Percentiles rank a stretch among this genome's conserved stretches.
Conservation (phyloP, 305 asterid genomes). For the Fraxinus dipetala region DNA sequence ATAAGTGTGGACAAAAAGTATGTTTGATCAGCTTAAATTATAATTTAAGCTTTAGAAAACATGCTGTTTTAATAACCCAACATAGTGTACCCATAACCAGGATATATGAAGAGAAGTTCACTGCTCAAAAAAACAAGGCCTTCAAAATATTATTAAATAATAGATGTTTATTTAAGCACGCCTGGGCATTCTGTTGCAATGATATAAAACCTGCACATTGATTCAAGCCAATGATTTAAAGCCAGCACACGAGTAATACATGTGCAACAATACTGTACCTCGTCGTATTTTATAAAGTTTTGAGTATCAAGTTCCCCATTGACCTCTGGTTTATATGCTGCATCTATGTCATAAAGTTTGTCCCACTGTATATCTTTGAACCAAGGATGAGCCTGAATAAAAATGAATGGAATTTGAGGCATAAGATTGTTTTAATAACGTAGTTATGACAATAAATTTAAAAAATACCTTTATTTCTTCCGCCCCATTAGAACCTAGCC, state of each 20-base stretch:
- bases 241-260: not conserved
- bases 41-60: not conserved
- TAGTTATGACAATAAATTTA: not conserved
- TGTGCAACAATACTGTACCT: slow-evolving; percentile 37
- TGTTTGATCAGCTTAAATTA: too few relatives aligned
- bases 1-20: not conserved
- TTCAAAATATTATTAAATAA: not conserved
- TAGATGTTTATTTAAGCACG: not conserved
- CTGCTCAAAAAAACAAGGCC: not conserved
- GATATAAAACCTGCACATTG: not conserved
- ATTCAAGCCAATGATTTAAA: not conserved
- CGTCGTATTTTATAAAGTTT: slow-evolving; percentile 66
- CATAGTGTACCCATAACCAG: not conserved
- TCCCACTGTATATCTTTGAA: slow-evolving; percentile 69
- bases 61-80: not conserved
- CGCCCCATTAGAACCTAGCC: slow-evolving; percentile 76
- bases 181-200: not conserved
- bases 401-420: not conserved
- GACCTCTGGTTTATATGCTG: slow-evolving; percentile 77
- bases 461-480: slow-evolving; percentile 59
- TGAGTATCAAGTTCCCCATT: slow-evolving; percentile 78
- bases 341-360: slow-evolving; percentile 61
- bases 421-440: not conserved
- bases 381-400: slow-evolving; percentile 74
- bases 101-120: not conserved